Evolutionary conservation across 169 alveolate genomes (phyloP), one percentile per base, ranked within the genome.

Genomic region (Plasmodium coatneyi): DNA sequence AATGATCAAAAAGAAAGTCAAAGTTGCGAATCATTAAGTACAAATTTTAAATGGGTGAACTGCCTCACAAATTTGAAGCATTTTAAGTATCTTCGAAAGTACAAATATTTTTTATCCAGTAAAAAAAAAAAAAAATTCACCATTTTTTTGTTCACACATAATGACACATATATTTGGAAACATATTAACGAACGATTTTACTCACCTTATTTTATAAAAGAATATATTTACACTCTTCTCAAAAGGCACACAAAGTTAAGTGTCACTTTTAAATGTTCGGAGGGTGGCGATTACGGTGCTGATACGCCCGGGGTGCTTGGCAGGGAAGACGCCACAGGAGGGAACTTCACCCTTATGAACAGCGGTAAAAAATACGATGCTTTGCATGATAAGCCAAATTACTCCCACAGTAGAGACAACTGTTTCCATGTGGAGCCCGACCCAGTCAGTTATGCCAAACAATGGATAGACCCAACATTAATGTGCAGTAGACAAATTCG

Each of bases 31-130:
- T 70, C 54, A 22, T 25, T 7, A 83, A n/a, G 6, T 12, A 39
- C 60, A 34, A 34, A 79, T 87, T 87, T 78, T 87, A 87, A 87
- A 30, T 28, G 79, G 54, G 19, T 91, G 19, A 91, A 91, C 32
- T 30, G 82, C 52, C 74, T 80, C 66, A 80, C 43, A n/a, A 60
- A 80, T 81, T 80, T 71, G 60, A 81, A 80, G 0, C 5, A 80
- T 91, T 91, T 91, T 60, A 52, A 91, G 56, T 80, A 43, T 91
- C 76, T 91, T 46, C 72, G 41, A 54, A 91, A 66, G 39, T 91
- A 91, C 28, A 91, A 91, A 80, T 91, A 91, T 82, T 80, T 80
- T 70, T 34, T 80, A 7, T 36, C 28, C 4, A 43, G 49, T 43
- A 78, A 60, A 71, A 91, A 81, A 71, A 70, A 60, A 71, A 80